Evolutionary conservation across 805 yeast genomes (phyloP), one percentile per base, ranked within the genome.

Genomic region (Lipomyces chichibuensis): DNA sequence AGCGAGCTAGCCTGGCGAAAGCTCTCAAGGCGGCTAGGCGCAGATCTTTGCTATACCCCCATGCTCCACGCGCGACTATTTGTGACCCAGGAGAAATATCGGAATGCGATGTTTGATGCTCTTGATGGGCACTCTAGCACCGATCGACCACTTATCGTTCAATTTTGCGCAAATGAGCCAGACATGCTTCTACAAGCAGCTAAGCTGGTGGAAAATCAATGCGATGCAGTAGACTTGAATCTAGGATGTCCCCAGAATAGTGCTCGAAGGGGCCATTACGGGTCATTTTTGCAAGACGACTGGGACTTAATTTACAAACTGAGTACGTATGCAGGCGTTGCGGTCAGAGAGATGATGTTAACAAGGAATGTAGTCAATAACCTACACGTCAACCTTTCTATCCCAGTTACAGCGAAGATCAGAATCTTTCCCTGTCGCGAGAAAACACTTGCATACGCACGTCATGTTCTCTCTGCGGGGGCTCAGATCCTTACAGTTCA

Each of bases 231-330:
- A 32, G 99, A 95, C 78, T 83, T 95, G 72, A 95, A 95, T 75
- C 82, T 95, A 65, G 99, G 99, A 0, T 95, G 99, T 78, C 99
- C 99, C 0, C 99, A 95, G 78, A 97, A 97, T 1, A 95, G 95
- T 68, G 99, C 99, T 0, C 85, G 84, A 70, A 91, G 91, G 77
- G 99, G 99, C 0, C 89, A 91, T 70, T 95, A 95, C 76, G 99
- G 99, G 0, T 88, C 98, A 0, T 95, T 93, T 73, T 80, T 95
- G 63, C 94, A 93, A 97, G 99, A 95, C 65, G 97, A 95, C 74
- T 95, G 98, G 98, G 91, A 86, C 27, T 80, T 94, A 64, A 87
- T 95, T 17, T 83, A 86, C 74, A 84, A 81, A 61, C 81, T 95
- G 67, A 73, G 67, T 65, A 56, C 14, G 67, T 29, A 49, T 17